Evolutionary conservation across 2,329 filamentous ascomycete genomes (phyloP).

Genomic region (Hymenotorrendiella dingleyae): DNA sequence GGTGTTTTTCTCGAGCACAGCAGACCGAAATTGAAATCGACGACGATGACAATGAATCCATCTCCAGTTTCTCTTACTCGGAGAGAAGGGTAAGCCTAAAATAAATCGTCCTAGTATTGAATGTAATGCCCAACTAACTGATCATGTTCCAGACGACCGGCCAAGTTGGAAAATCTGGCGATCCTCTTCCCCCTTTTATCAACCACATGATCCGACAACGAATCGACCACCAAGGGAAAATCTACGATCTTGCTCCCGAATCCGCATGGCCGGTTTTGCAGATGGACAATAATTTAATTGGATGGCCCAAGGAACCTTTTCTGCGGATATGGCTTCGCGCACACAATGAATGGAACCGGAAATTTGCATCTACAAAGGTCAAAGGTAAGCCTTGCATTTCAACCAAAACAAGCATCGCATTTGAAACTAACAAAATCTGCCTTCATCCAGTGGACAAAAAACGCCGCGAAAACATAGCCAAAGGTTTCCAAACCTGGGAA

Average conservation of each 20-base stretch:
- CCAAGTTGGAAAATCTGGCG: conserved; percentile 70
- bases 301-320: conserved; percentile 69
- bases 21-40: conserved; percentile 69
- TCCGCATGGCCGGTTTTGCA: conserved; percentile 57
- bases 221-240: conserved; percentile 68
- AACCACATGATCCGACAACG: conserved; percentile 86
- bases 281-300: conserved; percentile 59
- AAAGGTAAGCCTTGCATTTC: neutral
- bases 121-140: no score
- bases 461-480: no score
- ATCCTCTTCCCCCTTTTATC: conserved; percentile 70
- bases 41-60: no score
- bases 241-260: conserved; percentile 58
- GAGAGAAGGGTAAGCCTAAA: no score
- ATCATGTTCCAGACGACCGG: no score
- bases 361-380: neutral
- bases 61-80: no score
- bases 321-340: conserved; percentile 49
- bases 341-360: neutral
- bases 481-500: no score
- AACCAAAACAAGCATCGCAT: no score
- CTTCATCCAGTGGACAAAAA: no score
- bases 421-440: no score
- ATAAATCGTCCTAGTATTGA: no score
- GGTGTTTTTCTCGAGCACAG: conserved; percentile 78